Evolutionary conservation across 2,329 filamentous ascomycete species (phyloP).

Genomic region (Calonectria henricotiae): DNA sequence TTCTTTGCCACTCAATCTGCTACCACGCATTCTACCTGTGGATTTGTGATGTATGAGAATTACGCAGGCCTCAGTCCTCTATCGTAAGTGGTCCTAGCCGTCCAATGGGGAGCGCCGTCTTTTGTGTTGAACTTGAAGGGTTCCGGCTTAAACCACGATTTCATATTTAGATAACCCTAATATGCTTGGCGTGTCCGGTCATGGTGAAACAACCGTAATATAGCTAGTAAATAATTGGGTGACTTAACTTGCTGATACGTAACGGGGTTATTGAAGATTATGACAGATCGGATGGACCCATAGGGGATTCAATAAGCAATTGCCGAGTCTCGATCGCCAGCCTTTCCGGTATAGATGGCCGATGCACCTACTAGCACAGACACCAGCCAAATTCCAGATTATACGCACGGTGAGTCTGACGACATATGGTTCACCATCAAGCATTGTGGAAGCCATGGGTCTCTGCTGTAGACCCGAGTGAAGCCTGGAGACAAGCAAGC

Average conservation of each 20-base stretch:
- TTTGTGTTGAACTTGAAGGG: neutral
- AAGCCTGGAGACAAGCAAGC: neutral
- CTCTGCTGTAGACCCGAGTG: neutral
- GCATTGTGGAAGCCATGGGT: slow-evolving; percentile 10
- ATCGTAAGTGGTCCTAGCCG: slow-evolving; percentile 5
- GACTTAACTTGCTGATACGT: neutral
- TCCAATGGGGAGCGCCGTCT: neutral
- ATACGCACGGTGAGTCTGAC: slow-evolving; percentile 3
- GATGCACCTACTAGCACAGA: neutral
- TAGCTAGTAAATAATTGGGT: neutral
- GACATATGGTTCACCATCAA: slow-evolving; percentile 36
- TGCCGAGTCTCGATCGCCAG: neutral
- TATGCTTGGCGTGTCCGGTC: neutral
- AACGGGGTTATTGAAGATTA: slow-evolving; percentile 23
- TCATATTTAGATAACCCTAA: neutral
- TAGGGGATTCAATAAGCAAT: neutral
- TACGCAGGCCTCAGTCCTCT: slow-evolving; percentile 18
- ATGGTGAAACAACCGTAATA: slow-evolving; percentile 1
- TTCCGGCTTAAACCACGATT: slow-evolving; percentile 7
- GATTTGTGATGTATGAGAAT: neutral
- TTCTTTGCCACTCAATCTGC: neutral
- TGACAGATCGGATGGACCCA: neutral
- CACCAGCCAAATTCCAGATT: slow-evolving; percentile 12
- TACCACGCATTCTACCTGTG: neutral
- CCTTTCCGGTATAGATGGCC: slow-evolving; percentile 13